These are phyloP conservation scores for Paecilomyces niveus DNA, from an alignment of 2,329 filamentous ascomycete genomes.

Conservation along the genomic window DNA sequence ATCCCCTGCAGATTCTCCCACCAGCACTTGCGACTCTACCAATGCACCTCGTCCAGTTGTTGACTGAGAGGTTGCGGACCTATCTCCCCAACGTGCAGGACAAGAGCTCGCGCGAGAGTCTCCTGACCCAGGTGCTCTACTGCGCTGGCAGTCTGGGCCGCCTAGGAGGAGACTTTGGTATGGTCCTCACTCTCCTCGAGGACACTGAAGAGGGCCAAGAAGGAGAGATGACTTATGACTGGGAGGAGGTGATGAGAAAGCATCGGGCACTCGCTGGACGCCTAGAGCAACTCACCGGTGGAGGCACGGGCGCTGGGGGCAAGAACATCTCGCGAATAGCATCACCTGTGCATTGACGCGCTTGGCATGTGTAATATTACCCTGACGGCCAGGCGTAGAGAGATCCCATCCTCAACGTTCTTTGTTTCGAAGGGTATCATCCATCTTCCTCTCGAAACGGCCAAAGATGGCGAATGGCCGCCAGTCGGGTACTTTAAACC, in stretches of 20 bases:
- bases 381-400: background rate
- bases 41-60: slow-evolving; percentile 70
- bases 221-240: slow-evolving; percentile 52
- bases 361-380: background rate
- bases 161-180: slow-evolving; percentile 84
- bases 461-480: background rate
- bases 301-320: slow-evolving; percentile 9
- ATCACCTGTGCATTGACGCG: slow-evolving; percentile 8
- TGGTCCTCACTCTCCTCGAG: slow-evolving; percentile 65
- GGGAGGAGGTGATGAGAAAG: slow-evolving; percentile 83
- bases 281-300: slow-evolving; percentile 33
- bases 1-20: slow-evolving; percentile 51
- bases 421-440: too few species aligned
- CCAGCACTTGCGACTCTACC: slow-evolving; percentile 78
- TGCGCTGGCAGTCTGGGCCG: slow-evolving; percentile 86
- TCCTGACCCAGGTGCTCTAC: slow-evolving; percentile 88
- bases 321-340: slow-evolving; percentile 12
- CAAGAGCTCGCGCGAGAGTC: slow-evolving; percentile 71
- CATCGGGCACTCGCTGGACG: slow-evolving; percentile 78
- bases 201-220: slow-evolving; percentile 24
- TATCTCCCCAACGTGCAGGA: slow-evolving; percentile 82
- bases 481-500: slow-evolving; percentile 7
- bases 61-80: slow-evolving; percentile 65
- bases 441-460: too few species aligned
- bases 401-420: too few species aligned